phyloP scores from a whole-genome alignment of 495 filamentous ascomycete species.

The Podospora appendiculata region DNA sequence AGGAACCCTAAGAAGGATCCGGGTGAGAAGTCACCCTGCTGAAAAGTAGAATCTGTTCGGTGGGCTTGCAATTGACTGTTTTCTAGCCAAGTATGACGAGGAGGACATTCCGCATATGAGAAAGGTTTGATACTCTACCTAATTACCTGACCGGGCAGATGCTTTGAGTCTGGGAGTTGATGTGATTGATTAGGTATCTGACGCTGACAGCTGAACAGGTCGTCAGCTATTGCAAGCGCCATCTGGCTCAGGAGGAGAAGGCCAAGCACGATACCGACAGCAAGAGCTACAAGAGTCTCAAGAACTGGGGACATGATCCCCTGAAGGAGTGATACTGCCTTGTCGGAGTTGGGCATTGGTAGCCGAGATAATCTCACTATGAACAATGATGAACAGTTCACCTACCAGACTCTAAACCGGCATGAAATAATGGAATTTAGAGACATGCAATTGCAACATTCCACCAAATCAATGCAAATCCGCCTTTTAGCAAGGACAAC shows the following conservation, averaged over 20 bases:
- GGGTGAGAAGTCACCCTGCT: slow-evolving; percentile 1
- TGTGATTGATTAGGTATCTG: background rate
- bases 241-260: slow-evolving; percentile 55
- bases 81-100: slow-evolving; percentile 35
- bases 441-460: no score
- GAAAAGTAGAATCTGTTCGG: background rate
- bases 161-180: background rate
- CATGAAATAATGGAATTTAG: background rate
- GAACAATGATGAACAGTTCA: background rate
- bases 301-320: slow-evolving; percentile 65
- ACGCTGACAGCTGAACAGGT: background rate
- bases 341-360: no score
- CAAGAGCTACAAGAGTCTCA: slow-evolving; percentile 41
- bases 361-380: no score
- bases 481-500: no score
- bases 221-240: slow-evolving; percentile 48
- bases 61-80: background rate
- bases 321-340: slow-evolving; percentile 29
- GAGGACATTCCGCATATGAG: slow-evolving; percentile 59
- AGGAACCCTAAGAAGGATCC: slow-evolving; percentile 52
- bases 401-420: background rate
- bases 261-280: slow-evolving; percentile 42
- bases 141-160: no score
- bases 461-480: no score
- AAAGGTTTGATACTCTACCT: slow-evolving; percentile 40